These are phyloP conservation scores for Puccinia coronata DNA, from an alignment of 1,284 basidiomycete genomes.

Conservation along the genomic window DNA sequence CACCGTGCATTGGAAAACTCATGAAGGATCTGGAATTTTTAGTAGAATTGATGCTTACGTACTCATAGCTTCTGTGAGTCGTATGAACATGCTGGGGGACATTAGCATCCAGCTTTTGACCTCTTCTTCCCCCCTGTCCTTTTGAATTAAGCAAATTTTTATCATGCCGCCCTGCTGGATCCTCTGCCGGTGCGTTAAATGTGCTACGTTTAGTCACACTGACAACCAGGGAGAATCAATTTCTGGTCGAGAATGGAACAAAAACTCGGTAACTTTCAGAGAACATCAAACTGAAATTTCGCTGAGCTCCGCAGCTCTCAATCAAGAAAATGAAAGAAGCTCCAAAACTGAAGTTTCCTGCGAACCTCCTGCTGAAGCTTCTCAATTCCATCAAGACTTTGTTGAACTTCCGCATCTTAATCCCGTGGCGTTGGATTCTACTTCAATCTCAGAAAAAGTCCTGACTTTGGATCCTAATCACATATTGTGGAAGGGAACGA, in stretches of 20 bases:
- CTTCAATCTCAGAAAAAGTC: not conserved
- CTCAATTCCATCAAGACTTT: not conserved
- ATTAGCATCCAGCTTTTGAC: too few relatives aligned
- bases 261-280: constrained; percentile 10
- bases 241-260: constrained; percentile 17
- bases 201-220: not conserved
- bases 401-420: too few relatives aligned
- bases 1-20: too few relatives aligned
- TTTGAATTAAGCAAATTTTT: too few relatives aligned
- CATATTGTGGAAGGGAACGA: not conserved
- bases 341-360: not conserved
- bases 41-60: too few relatives aligned
- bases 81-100: too few relatives aligned
- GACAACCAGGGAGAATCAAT: not conserved
- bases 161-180: constrained; percentile 17
- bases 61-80: too few relatives aligned
- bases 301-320: constrained; percentile 63
- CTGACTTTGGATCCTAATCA: not conserved
- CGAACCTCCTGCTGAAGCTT: not conserved
- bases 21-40: too few relatives aligned
- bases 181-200: not conserved
- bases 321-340: constrained; percentile 64
- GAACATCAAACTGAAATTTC: constrained; percentile 1
- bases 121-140: not conserved
- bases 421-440: not conserved